Percentiles rank a stretch among this genome's conserved stretches.
These are phyloP conservation scores for Keithomyces neogunnii DNA, from an alignment of 2,329 filamentous ascomycete genomes.

Conservation along the genomic window DNA sequence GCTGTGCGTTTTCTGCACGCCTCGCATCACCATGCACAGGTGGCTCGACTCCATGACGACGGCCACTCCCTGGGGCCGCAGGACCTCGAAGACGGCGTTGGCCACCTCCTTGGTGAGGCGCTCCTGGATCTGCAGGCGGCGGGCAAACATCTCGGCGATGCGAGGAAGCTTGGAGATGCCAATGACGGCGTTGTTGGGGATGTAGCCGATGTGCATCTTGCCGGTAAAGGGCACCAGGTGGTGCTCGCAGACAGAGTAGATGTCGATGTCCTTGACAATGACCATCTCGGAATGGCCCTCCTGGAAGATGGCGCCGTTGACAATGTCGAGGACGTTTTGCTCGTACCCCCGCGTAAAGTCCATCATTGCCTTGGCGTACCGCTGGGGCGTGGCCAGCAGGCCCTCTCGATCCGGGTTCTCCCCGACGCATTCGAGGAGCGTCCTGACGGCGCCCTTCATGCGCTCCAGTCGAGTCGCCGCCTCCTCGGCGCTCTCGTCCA, in stretches of 20 bases:
- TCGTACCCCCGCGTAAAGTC: slow-evolving; percentile 97
- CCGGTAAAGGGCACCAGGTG: slow-evolving; percentile 94
- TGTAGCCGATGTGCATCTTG: slow-evolving; percentile 99
- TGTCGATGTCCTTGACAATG: slow-evolving; percentile 94
- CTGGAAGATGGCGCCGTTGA: slow-evolving; percentile 91
- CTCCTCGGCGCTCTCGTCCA: not conserved
- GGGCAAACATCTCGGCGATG: slow-evolving; percentile 94
- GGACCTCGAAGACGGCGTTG: slow-evolving; percentile 82
- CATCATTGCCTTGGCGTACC: slow-evolving; percentile 92
- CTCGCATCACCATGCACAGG: slow-evolving; percentile 97
- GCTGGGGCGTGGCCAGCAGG: slow-evolving; percentile 61
- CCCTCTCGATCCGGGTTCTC: slow-evolving; percentile 60
- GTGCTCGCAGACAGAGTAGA: slow-evolving; percentile 93
- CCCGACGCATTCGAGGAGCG: slow-evolving; percentile 59
- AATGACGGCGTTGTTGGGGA: slow-evolving; percentile 82
- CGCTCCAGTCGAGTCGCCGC: not conserved
- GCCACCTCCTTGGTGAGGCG: slow-evolving; percentile 94
- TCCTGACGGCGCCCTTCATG: slow-evolving; percentile 48
- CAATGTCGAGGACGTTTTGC: slow-evolving; percentile 82
- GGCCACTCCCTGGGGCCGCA: slow-evolving; percentile 88
- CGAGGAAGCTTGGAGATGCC: slow-evolving; percentile 92
- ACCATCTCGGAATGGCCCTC: slow-evolving; percentile 97
- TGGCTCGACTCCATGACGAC: slow-evolving; percentile 97
- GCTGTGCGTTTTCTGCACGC: slow-evolving; percentile 84
- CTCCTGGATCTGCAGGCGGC: slow-evolving; percentile 91